Conservation (phyloP, 1,139 yeast genomes). For the Zygoascus meyerae region DNA sequence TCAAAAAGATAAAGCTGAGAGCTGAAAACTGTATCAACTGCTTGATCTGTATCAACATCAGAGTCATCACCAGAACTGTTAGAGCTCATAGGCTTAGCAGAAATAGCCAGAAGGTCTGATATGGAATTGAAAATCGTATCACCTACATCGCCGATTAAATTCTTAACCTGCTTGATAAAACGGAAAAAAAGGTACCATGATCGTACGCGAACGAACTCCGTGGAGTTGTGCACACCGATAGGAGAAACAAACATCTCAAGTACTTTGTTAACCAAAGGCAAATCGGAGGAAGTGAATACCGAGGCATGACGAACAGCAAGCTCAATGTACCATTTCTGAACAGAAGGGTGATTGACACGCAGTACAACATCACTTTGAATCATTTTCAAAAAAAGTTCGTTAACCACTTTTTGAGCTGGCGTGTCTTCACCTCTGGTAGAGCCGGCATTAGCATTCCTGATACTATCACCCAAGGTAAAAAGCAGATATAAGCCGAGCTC, state of each 20-base stretch:
- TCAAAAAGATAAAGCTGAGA: constrained; percentile 82
- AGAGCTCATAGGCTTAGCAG: constrained; percentile 49
- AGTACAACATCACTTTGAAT: constrained; percentile 49
- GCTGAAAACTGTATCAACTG: constrained; percentile 62
- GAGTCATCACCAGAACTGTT: constrained; percentile 38
- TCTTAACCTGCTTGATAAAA: constrained; percentile 72
- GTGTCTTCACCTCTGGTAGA: constrained; percentile 45
- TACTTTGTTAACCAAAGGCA: constrained; percentile 54
- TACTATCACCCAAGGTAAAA: constrained; percentile 69
- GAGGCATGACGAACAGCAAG: constrained; percentile 72
- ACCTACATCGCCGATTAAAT: constrained; percentile 46
- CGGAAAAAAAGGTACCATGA: constrained; percentile 88
- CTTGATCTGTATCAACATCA: constrained; percentile 37
- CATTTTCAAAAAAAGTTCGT: constrained; percentile 56
- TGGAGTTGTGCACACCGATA: constrained; percentile 70
- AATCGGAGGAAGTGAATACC: constrained; percentile 45
- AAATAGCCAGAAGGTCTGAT: constrained; percentile 48
- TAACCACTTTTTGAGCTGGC: constrained; percentile 24
- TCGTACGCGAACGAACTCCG: constrained; percentile 61
- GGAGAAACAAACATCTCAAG: constrained; percentile 74
- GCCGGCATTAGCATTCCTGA: constrained; percentile 66
- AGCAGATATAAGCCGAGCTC: constrained; percentile 86
- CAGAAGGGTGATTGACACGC: constrained; percentile 56
- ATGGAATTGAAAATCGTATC: constrained; percentile 47
- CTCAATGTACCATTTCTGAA: constrained; percentile 79